Base-by-base conservation (phyloP, 805 yeast species). In the Hanseniaspora lachancei region DNA sequence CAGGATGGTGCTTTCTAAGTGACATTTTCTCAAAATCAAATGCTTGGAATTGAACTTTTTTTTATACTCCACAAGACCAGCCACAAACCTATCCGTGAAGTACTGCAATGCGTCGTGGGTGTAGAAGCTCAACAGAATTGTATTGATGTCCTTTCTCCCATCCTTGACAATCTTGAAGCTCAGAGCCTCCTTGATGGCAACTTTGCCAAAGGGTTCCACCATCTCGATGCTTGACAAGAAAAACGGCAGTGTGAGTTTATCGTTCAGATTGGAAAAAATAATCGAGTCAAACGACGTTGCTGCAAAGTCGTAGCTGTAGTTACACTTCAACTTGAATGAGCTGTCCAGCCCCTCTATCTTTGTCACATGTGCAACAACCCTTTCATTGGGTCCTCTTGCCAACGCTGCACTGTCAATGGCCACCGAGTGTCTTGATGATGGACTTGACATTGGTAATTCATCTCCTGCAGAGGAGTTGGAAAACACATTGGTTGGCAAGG, bases 11-110 rank as follows among this genome's bases (percentile, higher is more conserved):
- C 47, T 49, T 43, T 51, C 41, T 13, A 51, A 44, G 24, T 35
- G 20, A 29, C 55, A 51, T 39, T 51, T 51, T 44, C 40, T 51
- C 27, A 51, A 51, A 16, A 51, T 39, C 13, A 51, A n/a, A 15
- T 51, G 27, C 12, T 23, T 47, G 24, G 55, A 51, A 35, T 51
- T 35, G 16, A 51, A 44, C 10, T 12, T 1, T 32, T 36, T 44
- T 18, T 43, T 44, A 39, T 39, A 51, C 16, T 51, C 43, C 8
- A 20, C 15, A 15, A 51, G 23, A 44, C 38, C 49, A 18, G 48
- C 15, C 2, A 51, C 40, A 44, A 51, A 51, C n/a, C 15, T 12
- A 15, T 51, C 47, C 16, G 20, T 36, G 24, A 51, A 51, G 13
- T 35, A 16, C 20, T 44, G 43, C 12, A 53, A 53, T 5, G 13